Conservation (phyloP, 2,329 filamentous ascomycete genomes). For the Arthroderma uncinatum region DNA sequence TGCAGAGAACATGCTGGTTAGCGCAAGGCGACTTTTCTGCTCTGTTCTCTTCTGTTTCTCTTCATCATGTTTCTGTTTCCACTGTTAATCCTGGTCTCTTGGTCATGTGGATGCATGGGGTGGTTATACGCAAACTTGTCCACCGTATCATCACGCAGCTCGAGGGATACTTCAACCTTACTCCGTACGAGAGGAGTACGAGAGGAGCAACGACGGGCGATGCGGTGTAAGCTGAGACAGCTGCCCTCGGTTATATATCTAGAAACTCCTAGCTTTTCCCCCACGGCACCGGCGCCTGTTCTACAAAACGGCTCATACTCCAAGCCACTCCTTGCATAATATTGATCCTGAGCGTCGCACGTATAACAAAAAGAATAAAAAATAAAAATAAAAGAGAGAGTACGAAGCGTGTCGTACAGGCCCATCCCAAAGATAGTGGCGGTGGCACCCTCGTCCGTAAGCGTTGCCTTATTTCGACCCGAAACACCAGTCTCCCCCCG, state of each 20-base stretch:
- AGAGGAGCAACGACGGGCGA: background rate
- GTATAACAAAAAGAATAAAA: background rate
- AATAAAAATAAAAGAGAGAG: background rate
- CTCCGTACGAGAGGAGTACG: too few species aligned
- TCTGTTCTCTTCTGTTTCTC: background rate
- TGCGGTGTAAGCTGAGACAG: too few species aligned
- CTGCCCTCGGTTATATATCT: too few species aligned
- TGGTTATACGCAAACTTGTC: background rate
- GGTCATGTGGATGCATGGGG: background rate
- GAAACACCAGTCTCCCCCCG: background rate
- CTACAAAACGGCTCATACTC: slow-evolving; percentile 1
- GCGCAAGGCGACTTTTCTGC: background rate
- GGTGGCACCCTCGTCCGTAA: background rate
- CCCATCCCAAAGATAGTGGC: background rate
- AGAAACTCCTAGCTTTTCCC: background rate
- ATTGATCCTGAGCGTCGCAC: background rate
- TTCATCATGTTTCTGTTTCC: background rate
- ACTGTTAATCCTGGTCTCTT: background rate
- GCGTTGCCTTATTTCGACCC: background rate
- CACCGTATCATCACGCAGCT: background rate
- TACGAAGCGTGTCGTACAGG: background rate
- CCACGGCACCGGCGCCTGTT: background rate
- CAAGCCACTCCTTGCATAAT: background rate
- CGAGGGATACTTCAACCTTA: background rate
- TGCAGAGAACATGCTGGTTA: background rate